Evolutionary conservation across 208 protist species (phyloP), one percentile per base, ranked within the genome.

Genomic region (Porcisia deanei): DNA sequence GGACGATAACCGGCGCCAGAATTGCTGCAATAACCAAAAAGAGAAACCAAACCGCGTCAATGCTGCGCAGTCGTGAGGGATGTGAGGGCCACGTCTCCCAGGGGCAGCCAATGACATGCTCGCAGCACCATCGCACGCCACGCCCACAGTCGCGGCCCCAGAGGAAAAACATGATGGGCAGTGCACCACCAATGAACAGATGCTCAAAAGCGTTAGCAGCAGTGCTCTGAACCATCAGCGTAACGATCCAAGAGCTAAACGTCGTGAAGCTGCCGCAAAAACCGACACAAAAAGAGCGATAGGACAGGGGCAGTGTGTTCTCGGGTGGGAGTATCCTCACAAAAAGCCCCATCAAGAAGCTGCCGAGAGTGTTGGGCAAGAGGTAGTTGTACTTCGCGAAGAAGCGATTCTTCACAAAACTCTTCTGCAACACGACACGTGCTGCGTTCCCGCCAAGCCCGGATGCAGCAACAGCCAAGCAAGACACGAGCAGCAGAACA

Each of bases 181-280:
- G 86, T 57, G 88, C 85, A 9, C 83, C 49, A 45, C 86, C 88
- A n/a, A 75, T 76, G 59, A 93, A 60, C 16, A 91, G 79, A 70
- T 93, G 86, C 78, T 80, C 81, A 43, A 89, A 77, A 64, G 75
- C 76, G 3, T 58, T 71, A 10, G 68, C 79, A 8, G 76, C 81
- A 4, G 74, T 83, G 65, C 68, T 64, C 61, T 83, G 75, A 53
- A 77, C 71, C 68, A 79, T 76, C 3, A 82, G 66, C 68, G 88
- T 71, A 4, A 87, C 76, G 34, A 93, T 77, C 88, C 88, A 93
- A 52, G 81, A 83, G 77, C 84, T 89, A 59, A 88, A 85, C 18
- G 88, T 93, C 20, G 86, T 89, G 49, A 89, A 80, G 68, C 76
- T 82, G 20, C 88, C 88, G 71, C 86, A 93, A 69, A 89, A 93